These are phyloP conservation scores for Aspergillus sp. DNA, from an alignment of 2,329 filamentous ascomycete species.

Conservation along the genomic window DNA sequence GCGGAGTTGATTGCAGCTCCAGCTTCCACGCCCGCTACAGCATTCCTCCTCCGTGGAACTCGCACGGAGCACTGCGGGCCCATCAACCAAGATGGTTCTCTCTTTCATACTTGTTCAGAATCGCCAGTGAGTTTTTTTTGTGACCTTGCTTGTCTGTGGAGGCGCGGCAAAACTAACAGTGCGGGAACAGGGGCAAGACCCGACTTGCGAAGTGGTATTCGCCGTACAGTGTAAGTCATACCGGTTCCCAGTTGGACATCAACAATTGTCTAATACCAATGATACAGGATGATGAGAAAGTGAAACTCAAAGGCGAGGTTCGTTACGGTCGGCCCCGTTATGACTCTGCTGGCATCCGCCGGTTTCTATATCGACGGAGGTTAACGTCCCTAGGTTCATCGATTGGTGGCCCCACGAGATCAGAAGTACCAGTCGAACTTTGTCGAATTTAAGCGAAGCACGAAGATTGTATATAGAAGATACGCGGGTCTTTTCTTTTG, in stretches of 20 bases:
- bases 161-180: slow-evolving; percentile 20
- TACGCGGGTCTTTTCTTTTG: slow-evolving; percentile 99
- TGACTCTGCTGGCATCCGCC: neutral
- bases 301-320: slow-evolving; percentile 97
- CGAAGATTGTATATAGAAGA: slow-evolving; percentile 95
- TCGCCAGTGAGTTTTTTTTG: slow-evolving; percentile 66
- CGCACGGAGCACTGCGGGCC: slow-evolving; percentile 14
- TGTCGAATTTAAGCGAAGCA: slow-evolving; percentile 71
- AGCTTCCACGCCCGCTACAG: slow-evolving; percentile 8
- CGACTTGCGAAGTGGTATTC: slow-evolving; percentile 98
- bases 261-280: neutral
- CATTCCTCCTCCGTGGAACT: slow-evolving; percentile 19
- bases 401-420: slow-evolving; percentile 93
- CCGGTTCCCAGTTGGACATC: neutral
- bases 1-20: slow-evolving; percentile 15
- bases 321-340: slow-evolving; percentile 22
- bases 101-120: slow-evolving; percentile 91
- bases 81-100: slow-evolving; percentile 56
- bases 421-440: slow-evolving; percentile 99
- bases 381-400: slow-evolving; percentile 68
- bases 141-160: neutral
- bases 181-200: slow-evolving; percentile 78
- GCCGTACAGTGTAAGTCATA: slow-evolving; percentile 71
- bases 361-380: neutral
- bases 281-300: slow-evolving; percentile 85